Evolutionary conservation across 2,329 filamentous ascomycete species (phyloP).

Genomic region (Bretziella fagacearum): DNA sequence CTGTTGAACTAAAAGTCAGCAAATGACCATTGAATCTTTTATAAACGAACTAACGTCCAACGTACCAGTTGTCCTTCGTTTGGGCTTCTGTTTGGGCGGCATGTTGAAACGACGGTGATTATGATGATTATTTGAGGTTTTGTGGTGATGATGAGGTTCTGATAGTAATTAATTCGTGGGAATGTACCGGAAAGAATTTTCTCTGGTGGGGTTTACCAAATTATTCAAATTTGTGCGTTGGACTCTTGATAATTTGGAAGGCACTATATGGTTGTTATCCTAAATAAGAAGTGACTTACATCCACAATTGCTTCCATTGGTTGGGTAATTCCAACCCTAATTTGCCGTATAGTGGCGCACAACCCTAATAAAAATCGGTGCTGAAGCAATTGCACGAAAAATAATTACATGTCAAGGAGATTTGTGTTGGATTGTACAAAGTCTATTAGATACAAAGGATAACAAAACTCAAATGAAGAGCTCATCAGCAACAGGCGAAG

Average conservation of each 20-base stretch:
- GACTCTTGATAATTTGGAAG: too few species aligned
- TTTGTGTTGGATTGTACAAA: background rate
- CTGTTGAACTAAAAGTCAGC: background rate
- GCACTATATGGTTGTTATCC: background rate
- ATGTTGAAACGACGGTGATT: background rate
- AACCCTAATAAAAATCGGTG: background rate
- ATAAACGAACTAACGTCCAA: background rate
- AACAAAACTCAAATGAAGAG: slow-evolving; percentile 7
- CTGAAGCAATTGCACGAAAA: background rate
- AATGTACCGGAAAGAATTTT: too few species aligned
- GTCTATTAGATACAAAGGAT: background rate
- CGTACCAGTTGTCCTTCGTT: slow-evolving; percentile 8
- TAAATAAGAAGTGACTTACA: background rate
- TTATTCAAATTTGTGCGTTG: too few species aligned
- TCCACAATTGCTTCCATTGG: background rate
- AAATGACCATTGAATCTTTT: background rate
- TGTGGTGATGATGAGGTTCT: too few species aligned
- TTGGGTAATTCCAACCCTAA: too few species aligned
- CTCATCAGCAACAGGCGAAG: slow-evolving; percentile 10
- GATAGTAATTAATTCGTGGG: too few species aligned
- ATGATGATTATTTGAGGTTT: too few species aligned
- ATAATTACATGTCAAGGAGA: background rate
- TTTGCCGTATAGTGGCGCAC: too few species aligned
- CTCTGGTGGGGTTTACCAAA: too few species aligned
- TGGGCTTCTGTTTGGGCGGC: slow-evolving; percentile 9